Conservation (phyloP, 805 yeast genomes). For the Yarrowia divulgata region DNA sequence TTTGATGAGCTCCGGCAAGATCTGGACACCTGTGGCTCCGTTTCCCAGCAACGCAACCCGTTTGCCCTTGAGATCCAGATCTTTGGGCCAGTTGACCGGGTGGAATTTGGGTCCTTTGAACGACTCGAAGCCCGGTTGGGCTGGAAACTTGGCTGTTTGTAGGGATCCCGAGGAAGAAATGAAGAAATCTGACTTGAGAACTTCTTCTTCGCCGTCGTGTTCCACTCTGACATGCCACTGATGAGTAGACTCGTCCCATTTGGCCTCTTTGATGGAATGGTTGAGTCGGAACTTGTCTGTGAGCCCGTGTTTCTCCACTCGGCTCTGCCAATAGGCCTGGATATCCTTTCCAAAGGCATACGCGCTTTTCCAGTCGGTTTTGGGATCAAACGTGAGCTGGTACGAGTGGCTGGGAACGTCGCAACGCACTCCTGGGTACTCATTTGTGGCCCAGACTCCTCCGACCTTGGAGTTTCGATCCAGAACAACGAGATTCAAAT, state of each 20-base stretch:
- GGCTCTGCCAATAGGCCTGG: constrained; percentile 43
- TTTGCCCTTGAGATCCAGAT: constrained; percentile 45
- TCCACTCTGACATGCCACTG: constrained; percentile 39
- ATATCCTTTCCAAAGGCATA: constrained; percentile 46
- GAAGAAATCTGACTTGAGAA: constrained; percentile 44
- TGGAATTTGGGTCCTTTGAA: constrained; percentile 49
- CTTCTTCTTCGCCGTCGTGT: constrained; percentile 37
- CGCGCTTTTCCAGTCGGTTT: constrained; percentile 45
- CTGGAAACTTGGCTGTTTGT: constrained; percentile 47
- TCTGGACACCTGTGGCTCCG: constrained; percentile 51
- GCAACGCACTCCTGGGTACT: constrained; percentile 46
- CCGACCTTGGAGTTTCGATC: constrained; percentile 47
- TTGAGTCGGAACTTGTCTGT: constrained; percentile 43
- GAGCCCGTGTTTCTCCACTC: constrained; percentile 45
- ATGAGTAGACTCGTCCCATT: constrained; percentile 34
- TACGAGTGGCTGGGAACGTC: constrained; percentile 48
- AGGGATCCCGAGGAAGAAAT: constrained; percentile 47
- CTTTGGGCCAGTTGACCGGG: constrained; percentile 49
- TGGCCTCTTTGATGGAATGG: constrained; percentile 42
- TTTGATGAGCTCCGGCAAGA: constrained; percentile 44
- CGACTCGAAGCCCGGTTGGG: constrained; percentile 45
- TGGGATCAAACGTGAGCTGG: constrained; percentile 47
- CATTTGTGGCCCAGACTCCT: constrained; percentile 46
- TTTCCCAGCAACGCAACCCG: constrained; percentile 50
- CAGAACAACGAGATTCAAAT: constrained; percentile 44